Base-by-base conservation (phyloP, 768 basidiomycete species). In the Galerina marginata region DNA sequence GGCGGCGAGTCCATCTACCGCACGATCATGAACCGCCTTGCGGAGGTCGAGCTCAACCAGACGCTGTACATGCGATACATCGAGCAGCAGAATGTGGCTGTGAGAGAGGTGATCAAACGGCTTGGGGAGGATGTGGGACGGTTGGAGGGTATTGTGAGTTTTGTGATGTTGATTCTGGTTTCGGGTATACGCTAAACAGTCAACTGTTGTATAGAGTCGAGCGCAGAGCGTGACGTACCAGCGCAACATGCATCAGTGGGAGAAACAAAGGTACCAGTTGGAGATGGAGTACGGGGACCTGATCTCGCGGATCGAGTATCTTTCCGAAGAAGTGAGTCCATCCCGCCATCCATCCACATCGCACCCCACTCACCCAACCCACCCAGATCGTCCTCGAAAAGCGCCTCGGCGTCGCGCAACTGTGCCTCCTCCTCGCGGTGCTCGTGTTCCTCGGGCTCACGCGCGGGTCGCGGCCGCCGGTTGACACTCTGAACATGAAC, bases 1-100 rank as follows among this genome's bases (percentile, higher is more conserved):
- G 81, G 84, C 11, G 93, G 92, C 23, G 97, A 99, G 72, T 96
- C 94, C 2, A 95, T 99, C 64, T 99, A 97, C 68, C 90, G 95
- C 7, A 93, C 90, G 11, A 99, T 99, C 65, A 96, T 96, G 87
- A 96, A 97, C 66, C 89, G 95, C 6, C 82, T 99, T 10, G 85
- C 86, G 2, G 85, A 86, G 6, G 82, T 99, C 12, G 96, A 99
- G 73, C 83, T 84, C 9, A 97, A 96, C 66, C 91, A 95, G 49
- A 93, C 93, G 0, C 80, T 98, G 3, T 90, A 93, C 45, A 83
- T 88, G 58, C 75, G 87, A 15, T 99, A 97, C 70, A 88, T 97
- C 11, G 95, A 95, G 66, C 94, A 96, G 69, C 96, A 99, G 68
- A 91, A 88, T 0, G 73, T 82, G 12, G 85, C 86, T 33, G 83